These are phyloP conservation scores for Rusavskia elegans DNA, from an alignment of 495 filamentous ascomycete genomes.

Conservation along the genomic window DNA sequence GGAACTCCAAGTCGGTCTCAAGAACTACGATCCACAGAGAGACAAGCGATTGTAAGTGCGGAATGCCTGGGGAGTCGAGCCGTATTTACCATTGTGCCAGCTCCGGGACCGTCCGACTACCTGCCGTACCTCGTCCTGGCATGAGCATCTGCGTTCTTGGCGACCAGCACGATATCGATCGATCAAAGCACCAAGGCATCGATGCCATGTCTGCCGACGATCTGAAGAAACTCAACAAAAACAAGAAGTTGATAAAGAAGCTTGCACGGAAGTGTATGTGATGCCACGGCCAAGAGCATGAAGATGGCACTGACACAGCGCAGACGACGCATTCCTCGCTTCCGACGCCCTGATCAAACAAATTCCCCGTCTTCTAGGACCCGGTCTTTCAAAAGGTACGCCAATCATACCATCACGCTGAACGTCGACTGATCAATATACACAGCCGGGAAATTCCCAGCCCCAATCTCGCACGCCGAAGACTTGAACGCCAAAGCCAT, in stretches of 20 bases:
- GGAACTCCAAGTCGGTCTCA: slow-evolving; percentile 92
- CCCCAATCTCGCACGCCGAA: slow-evolving; percentile 88
- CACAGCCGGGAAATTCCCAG: slow-evolving; percentile 95
- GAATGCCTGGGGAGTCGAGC: no score
- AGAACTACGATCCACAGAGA: slow-evolving; percentile 99
- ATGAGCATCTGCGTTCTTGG: slow-evolving; percentile 94
- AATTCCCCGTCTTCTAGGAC: slow-evolving; percentile 97
- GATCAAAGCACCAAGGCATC: slow-evolving; percentile 93
- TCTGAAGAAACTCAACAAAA: slow-evolving; percentile 99
- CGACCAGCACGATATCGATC: slow-evolving; percentile 99
- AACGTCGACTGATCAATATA: neutral
- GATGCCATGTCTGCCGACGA: slow-evolving; percentile 97
- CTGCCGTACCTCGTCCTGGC: slow-evolving; percentile 74
- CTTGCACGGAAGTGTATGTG: slow-evolving; percentile 72
- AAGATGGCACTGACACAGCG: no score
- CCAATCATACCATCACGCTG: slow-evolving; percentile 1
- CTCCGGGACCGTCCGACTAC: slow-evolving; percentile 93
- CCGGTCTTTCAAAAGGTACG: slow-evolving; percentile 93
- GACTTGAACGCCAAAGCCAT: slow-evolving; percentile 85
- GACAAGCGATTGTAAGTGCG: slow-evolving; percentile 78
- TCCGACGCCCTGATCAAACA: slow-evolving; percentile 96
- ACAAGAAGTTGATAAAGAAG: slow-evolving; percentile 99
- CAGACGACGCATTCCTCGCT: slow-evolving; percentile 86
- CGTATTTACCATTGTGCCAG: neutral
- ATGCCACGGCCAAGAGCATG: no score